These are phyloP conservation scores for Metschnikowia colocasiae DNA, from an alignment of 805 yeast species.

Conservation along the genomic window DNA sequence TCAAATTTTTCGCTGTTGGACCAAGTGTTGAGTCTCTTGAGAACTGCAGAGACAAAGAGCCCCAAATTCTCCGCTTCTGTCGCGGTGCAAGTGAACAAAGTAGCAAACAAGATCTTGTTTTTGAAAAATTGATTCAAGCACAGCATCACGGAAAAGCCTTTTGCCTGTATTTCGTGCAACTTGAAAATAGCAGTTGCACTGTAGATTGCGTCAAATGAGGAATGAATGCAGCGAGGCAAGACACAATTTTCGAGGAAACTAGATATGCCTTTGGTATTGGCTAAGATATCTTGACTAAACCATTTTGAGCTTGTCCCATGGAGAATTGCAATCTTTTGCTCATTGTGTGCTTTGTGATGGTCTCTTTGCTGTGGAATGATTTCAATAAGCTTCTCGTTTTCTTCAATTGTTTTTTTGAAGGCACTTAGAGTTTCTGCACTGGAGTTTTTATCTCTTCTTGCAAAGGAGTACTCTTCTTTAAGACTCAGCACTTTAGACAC, in stretches of 20 bases:
- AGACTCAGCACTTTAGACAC: constrained; percentile 32
- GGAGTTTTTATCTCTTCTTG: constrained; percentile 24
- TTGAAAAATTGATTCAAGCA: constrained; percentile 47
- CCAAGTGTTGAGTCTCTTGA: constrained; percentile 48
- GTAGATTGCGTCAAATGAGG: constrained; percentile 79
- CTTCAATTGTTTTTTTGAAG: constrained; percentile 22
- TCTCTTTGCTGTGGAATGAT: constrained; percentile 37
- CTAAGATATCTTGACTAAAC: constrained; percentile 31
- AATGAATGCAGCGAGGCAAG: constrained; percentile 71
- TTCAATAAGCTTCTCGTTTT: constrained; percentile 24
- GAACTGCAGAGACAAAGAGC: constrained; percentile 57
- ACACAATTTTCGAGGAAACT: constrained; percentile 60
- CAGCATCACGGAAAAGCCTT: constrained; percentile 36
- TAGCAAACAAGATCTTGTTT: constrained; percentile 47
- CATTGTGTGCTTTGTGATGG: constrained; percentile 43
- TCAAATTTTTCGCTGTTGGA: constrained; percentile 27
- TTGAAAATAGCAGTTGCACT: constrained; percentile 57
- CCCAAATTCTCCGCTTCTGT: constrained; percentile 82
- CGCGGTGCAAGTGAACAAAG: constrained; percentile 67
- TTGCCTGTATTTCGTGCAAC: constrained; percentile 37
- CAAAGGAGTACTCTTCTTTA: constrained; percentile 30
- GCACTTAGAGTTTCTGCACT: constrained; percentile 19
- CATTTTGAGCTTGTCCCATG: constrained; percentile 28
- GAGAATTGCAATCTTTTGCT: constrained; percentile 27
- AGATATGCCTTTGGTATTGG: constrained; percentile 6